phyloP scores from a whole-genome alignment of 192 early-diverging fungal species.

The Chytriomyces sp. region DNA sequence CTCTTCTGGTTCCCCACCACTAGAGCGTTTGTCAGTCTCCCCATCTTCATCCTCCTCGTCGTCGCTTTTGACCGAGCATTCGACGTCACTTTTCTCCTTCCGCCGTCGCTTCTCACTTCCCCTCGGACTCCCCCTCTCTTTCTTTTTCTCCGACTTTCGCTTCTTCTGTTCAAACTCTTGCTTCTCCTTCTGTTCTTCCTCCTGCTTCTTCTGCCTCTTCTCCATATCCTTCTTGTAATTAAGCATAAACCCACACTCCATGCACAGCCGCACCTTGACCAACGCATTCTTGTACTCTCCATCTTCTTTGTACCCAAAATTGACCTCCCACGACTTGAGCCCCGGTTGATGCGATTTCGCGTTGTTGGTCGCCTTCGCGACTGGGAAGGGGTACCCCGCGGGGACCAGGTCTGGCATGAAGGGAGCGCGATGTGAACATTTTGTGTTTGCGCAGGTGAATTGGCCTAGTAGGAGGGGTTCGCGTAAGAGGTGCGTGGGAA shows the following conservation, averaged over 20 bases:
- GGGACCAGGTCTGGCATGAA: neutral
- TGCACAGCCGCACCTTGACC: conserved; percentile 79
- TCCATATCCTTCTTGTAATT: conserved; percentile 71
- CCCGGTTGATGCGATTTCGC: conserved; percentile 30
- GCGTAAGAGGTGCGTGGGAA: neutral
- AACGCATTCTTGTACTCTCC: conserved; percentile 75
- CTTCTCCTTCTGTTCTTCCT: conserved; percentile 23
- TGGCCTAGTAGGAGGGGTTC: conserved; percentile 51
- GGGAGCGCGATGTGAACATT: conserved; percentile 38
- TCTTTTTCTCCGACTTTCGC: neutral
- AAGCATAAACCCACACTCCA: conserved; percentile 66
- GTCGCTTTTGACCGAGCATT: conserved; percentile 27
- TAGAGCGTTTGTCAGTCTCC: neutral
- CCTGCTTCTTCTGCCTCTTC: conserved; percentile 30
- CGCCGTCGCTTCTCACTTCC: neutral
- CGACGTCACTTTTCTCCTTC: conserved; percentile 17
- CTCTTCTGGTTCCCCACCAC: conserved; percentile 9
- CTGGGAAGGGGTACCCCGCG: neutral
- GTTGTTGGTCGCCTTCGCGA: neutral
- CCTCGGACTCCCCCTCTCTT: conserved; percentile 5
- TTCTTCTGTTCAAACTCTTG: conserved; percentile 20
- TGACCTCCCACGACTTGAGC: conserved; percentile 82
- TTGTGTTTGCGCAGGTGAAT: conserved; percentile 69
- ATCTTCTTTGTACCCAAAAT: conserved; percentile 79
- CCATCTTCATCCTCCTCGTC: neutral